Conservation (phyloP, 139 green algal genomes). For the Chlorella sp. region DNA sequence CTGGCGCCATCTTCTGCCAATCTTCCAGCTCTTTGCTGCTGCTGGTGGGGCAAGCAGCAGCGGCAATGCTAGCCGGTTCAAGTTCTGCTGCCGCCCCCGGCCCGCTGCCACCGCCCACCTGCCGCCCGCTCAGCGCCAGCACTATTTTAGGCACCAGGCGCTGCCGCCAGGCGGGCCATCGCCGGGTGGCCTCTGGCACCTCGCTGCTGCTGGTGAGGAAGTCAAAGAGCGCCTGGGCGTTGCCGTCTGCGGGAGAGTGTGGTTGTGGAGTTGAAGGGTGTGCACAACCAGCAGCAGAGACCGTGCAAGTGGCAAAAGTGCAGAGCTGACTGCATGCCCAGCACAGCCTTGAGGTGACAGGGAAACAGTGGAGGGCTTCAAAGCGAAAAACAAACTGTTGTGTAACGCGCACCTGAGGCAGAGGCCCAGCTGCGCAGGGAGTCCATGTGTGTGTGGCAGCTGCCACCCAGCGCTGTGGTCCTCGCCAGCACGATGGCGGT, state of each 20-base stretch:
- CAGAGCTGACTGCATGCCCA: no score
- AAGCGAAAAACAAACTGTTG: no score
- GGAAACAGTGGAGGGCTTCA: no score
- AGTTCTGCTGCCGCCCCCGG: no score
- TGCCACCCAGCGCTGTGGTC: slow-evolving; percentile 43
- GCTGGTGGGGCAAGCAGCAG: no score
- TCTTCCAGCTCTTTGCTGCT: no score
- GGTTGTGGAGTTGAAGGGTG: no score
- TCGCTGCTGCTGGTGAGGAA: slow-evolving; percentile 41
- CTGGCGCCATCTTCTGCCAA: no score
- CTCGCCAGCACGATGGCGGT: slow-evolving; percentile 50
- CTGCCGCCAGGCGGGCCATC: slow-evolving; percentile 55
- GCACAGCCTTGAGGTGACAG: no score
- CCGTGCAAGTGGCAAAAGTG: background rate
- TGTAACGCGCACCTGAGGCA: background rate
- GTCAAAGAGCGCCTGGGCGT: slow-evolving; percentile 10
- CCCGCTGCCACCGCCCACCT: background rate
- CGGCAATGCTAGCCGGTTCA: background rate
- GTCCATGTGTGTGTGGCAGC: slow-evolving; percentile 17
- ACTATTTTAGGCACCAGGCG: slow-evolving; percentile 51
- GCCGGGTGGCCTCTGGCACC: slow-evolving; percentile 45
- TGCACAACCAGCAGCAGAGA: no score
- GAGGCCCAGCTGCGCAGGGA: slow-evolving; percentile 34
- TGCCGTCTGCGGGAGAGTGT: background rate
- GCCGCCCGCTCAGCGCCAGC: slow-evolving; percentile 6